Evolutionary conservation across 1,139 yeast genomes (phyloP).

Genomic region (Yamadazyma triangularis): DNA sequence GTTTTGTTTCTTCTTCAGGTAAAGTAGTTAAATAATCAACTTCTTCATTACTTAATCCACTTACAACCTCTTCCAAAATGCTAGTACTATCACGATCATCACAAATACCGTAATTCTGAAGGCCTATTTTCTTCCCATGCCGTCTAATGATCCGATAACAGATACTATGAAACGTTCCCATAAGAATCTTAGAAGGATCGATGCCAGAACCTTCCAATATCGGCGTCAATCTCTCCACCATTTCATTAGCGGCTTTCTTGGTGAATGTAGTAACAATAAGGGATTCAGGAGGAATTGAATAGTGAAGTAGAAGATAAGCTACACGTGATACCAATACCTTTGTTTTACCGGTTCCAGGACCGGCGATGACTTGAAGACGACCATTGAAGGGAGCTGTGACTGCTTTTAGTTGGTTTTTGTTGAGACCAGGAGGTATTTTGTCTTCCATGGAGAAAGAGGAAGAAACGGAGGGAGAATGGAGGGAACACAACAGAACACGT

Average conservation of each 20-base stretch:
- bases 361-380: constrained; percentile 76
- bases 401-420: constrained; percentile 56
- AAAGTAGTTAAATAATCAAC: no score
- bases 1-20: no score
- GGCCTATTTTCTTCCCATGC: constrained; percentile 51
- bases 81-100: constrained; percentile 63
- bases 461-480: no score
- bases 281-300: constrained; percentile 50
- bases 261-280: constrained; percentile 88
- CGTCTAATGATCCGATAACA: constrained; percentile 57
- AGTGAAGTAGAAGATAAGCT: constrained; percentile 56
- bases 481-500: no score
- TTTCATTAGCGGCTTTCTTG: constrained; percentile 83
- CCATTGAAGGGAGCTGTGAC: constrained; percentile 52
- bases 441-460: no score
- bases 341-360: constrained; percentile 90
- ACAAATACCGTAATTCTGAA: constrained; percentile 52
- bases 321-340: constrained; percentile 76
- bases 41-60: no score
- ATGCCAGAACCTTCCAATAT: constrained; percentile 36
- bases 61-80: no score
- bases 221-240: constrained; percentile 53
- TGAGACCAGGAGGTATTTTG: no score
- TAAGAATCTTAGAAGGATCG: constrained; percentile 41
- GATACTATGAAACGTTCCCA: constrained; percentile 87